These are phyloP conservation scores for Apiotrichum brassicae DNA, from an alignment of 1,284 basidiomycete genomes.

Conservation along the genomic window DNA sequence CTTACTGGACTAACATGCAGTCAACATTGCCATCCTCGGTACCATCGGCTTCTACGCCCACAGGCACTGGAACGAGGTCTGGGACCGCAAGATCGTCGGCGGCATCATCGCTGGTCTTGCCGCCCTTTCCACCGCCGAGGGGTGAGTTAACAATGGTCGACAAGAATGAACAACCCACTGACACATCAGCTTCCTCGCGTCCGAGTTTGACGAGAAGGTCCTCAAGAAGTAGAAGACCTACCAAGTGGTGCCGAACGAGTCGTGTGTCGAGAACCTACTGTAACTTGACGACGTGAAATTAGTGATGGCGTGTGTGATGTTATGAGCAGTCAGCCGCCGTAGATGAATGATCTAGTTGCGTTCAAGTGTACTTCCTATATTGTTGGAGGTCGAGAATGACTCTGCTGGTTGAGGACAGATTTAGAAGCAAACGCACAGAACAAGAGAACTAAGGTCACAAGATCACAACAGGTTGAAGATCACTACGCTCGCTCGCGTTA, in stretches of 20 bases:
- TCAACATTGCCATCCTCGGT: slow-evolving; percentile 64
- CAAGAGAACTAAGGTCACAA: too few relatives aligned
- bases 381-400: too few relatives aligned
- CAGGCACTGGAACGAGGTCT: slow-evolving; percentile 61
- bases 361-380: too few relatives aligned
- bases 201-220: slow-evolving; percentile 39
- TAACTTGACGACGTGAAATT: neutral
- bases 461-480: too few relatives aligned
- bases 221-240: slow-evolving; percentile 22
- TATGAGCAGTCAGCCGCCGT: too few relatives aligned
- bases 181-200: slow-evolving; percentile 28
- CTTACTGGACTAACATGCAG: slow-evolving; percentile 38
- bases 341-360: too few relatives aligned
- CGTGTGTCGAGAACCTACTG: neutral
- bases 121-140: slow-evolving; percentile 62
- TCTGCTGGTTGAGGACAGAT: too few relatives aligned
- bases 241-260: too few relatives aligned
- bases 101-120: slow-evolving; percentile 60
- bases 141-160: slow-evolving; percentile 49
- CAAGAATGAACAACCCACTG: neutral
- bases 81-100: slow-evolving; percentile 65
- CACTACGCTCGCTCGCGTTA: too few relatives aligned
- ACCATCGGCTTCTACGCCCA: slow-evolving; percentile 64
- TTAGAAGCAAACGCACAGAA: too few relatives aligned
- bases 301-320: neutral